Percentiles rank a stretch among this genome's conserved stretches.
These are phyloP conservation scores for Colletotrichum euphorbiae DNA, from an alignment of 2,329 filamentous ascomycete genomes.

Conservation along the genomic window DNA sequence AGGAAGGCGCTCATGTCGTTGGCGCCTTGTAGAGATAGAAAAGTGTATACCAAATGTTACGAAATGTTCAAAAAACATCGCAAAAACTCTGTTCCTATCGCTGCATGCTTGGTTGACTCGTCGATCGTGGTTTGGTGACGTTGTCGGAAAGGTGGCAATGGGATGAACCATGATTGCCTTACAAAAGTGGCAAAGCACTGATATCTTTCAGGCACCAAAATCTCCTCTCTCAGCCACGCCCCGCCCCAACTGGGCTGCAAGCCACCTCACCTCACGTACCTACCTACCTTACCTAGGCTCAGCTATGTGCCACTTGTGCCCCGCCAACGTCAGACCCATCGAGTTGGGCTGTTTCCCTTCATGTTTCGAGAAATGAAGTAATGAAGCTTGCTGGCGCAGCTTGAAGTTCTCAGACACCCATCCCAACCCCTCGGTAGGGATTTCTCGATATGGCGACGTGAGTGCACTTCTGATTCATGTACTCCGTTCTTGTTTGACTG, in stretches of 20 bases:
- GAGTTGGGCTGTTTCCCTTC: slow-evolving; percentile 18
- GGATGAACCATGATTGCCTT: slow-evolving; percentile 19
- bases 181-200: neutral
- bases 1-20: slow-evolving; percentile 10
- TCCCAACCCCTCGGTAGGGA: neutral
- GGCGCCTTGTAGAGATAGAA: slow-evolving; percentile 28
- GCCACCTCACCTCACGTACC: slow-evolving; percentile 18
- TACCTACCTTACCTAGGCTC: too few species aligned
- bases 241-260: slow-evolving; percentile 28
- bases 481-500: neutral
- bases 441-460: slow-evolving; percentile 45
- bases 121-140: neutral
- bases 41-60: slow-evolving; percentile 27
- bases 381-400: slow-evolving; percentile 29
- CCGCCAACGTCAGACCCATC: slow-evolving; percentile 39
- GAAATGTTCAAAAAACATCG: slow-evolving; percentile 20
- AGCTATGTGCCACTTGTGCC: slow-evolving; percentile 17
- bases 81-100: neutral
- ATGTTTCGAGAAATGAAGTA: slow-evolving; percentile 36
- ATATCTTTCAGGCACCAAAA: neutral
- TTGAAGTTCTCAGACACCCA: slow-evolving; percentile 21
- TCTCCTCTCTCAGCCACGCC: slow-evolving; percentile 24
- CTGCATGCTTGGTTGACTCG: neutral
- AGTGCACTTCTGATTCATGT: slow-evolving; percentile 3
- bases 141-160: neutral